Percentiles rank a stretch among this genome's conserved stretches.
Evolutionary conservation across 257 asterid species (phyloP).

Genomic region (Voacanga thouarsii): DNA sequence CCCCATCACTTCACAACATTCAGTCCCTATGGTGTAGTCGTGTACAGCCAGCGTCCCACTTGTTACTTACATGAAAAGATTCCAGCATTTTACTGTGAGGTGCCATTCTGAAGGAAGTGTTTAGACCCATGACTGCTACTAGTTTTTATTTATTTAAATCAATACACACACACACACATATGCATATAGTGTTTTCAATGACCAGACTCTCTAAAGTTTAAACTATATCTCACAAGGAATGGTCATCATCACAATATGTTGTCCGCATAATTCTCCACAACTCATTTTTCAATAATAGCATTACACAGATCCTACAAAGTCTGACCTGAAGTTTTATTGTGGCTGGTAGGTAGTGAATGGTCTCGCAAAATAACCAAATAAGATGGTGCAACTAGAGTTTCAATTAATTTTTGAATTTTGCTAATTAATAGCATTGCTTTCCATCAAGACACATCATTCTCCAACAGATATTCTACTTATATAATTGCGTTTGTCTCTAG

Average conservation of each 20-base stretch:
- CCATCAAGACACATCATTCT: neutral
- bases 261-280: neutral
- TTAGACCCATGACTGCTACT: neutral
- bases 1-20: neutral
- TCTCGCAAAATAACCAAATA: too few species aligned
- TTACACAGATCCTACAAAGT: too few species aligned
- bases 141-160: neutral
- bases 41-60: neutral
- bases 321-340: neutral
- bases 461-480: neutral
- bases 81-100: neutral
- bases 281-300: too few species aligned
- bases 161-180: too few species aligned
- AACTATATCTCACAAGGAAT: too few species aligned
- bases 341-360: neutral
- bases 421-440: neutral
- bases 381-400: neutral
- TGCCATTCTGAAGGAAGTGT: neutral
- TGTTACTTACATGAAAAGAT: neutral
- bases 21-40: neutral
- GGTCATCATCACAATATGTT: too few species aligned
- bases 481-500: neutral
- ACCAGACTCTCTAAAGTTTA: too few species aligned
- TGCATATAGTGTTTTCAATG: neutral
- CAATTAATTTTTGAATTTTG: neutral